A percentile compares a stretch with the other conserved stretches of the same genome.
These are phyloP conservation scores for Vitis rupestris DNA, from an alignment of 164 flowering plant genomes.

Conservation along the genomic window DNA sequence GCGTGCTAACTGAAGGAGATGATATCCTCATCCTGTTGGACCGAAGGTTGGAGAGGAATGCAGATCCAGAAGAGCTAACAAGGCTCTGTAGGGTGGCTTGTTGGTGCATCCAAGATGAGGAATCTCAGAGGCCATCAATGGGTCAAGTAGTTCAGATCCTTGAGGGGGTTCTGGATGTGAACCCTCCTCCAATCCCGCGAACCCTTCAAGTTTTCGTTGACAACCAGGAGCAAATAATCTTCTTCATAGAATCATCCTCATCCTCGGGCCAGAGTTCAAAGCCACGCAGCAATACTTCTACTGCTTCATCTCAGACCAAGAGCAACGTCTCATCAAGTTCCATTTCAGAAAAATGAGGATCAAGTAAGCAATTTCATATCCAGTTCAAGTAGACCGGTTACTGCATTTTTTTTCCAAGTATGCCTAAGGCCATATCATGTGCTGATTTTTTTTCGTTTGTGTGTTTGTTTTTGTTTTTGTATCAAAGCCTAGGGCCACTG, in stretches of 20 bases:
- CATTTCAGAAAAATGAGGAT: not conserved
- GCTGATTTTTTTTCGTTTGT: too few species aligned
- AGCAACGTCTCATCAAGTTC: slow-evolving; percentile 18
- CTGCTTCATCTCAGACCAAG: slow-evolving; percentile 25
- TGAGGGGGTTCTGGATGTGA: slow-evolving; percentile 32
- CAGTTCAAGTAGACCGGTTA: too few species aligned
- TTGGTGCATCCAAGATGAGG: slow-evolving; percentile 37
- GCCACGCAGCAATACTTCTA: slow-evolving; percentile 15
- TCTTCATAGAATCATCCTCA: slow-evolving; percentile 41
- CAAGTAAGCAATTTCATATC: too few species aligned
- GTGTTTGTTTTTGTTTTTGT: not conserved
- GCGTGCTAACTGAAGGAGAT: slow-evolving; percentile 3
- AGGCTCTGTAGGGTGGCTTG: slow-evolving; percentile 28
- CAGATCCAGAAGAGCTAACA: slow-evolving; percentile 19
- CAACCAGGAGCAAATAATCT: slow-evolving; percentile 27
- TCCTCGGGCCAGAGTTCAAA: slow-evolving; percentile 26
- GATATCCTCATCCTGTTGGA: slow-evolving; percentile 31
- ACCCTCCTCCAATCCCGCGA: slow-evolving; percentile 27
- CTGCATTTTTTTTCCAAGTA: too few species aligned
- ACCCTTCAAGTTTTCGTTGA: slow-evolving; percentile 24
- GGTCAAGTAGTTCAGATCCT: slow-evolving; percentile 37
- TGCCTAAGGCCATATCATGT: too few species aligned
- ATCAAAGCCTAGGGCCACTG: not conserved
- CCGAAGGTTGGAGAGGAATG: slow-evolving; percentile 21
- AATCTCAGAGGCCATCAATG: slow-evolving; percentile 31